Percentiles rank a stretch among this genome's conserved stretches.
phyloP scores from a whole-genome alignment of 2,329 filamentous ascomycete genomes.

The Sclerotinia nivalis region DNA sequence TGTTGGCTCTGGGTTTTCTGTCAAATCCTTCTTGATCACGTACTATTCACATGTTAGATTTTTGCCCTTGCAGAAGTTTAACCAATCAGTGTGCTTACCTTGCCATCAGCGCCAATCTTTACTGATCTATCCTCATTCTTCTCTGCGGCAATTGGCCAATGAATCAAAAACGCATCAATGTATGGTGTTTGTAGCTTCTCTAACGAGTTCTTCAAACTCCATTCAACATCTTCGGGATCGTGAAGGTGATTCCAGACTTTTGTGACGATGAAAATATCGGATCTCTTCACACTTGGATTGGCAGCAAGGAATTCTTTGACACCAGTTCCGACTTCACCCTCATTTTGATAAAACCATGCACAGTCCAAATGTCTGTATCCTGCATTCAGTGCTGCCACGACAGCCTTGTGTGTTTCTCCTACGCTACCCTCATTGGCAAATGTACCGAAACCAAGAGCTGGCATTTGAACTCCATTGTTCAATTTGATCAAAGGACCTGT shows the following conservation, averaged over 20 bases:
- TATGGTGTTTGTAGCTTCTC: slow-evolving; percentile 74
- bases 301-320: slow-evolving; percentile 67
- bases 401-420: slow-evolving; percentile 46
- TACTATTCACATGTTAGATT: slow-evolving; percentile 45
- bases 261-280: slow-evolving; percentile 37
- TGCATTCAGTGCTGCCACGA: slow-evolving; percentile 62
- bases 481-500: slow-evolving; percentile 31
- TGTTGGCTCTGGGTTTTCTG: slow-evolving; percentile 63
- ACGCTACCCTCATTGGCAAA: slow-evolving; percentile 40
- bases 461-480: slow-evolving; percentile 43
- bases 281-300: slow-evolving; percentile 58
- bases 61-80: neutral
- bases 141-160: slow-evolving; percentile 81
- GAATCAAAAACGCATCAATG: slow-evolving; percentile 77
- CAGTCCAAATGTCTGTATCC: slow-evolving; percentile 70
- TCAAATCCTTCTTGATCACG: slow-evolving; percentile 63
- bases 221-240: slow-evolving; percentile 58
- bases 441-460: slow-evolving; percentile 48
- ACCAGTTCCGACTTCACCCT: slow-evolving; percentile 79
- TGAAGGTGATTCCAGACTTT: slow-evolving; percentile 59
- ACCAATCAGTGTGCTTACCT: slow-evolving; percentile 41
- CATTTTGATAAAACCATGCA: slow-evolving; percentile 77
- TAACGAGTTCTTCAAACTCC: slow-evolving; percentile 71
- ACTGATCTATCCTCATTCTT: slow-evolving; percentile 66
- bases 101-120: slow-evolving; percentile 52